Percentiles rank a stretch among this genome's conserved stretches.
Conservation (phyloP, 345 rosid species). For the Crucihimalaya himalaica region DNA sequence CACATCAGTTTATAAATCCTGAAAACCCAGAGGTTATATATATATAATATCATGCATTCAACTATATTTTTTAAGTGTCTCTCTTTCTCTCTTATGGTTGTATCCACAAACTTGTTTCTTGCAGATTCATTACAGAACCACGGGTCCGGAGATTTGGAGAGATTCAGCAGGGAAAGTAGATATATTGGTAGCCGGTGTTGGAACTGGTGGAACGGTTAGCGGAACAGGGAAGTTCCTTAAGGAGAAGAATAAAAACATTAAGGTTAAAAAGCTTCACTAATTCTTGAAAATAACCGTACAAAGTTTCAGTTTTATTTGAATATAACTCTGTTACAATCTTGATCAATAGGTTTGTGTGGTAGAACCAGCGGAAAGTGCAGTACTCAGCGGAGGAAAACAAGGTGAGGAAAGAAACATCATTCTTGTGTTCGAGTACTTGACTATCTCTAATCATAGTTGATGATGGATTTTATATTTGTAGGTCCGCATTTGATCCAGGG, state of each 20-base stretch:
- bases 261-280: conserved; percentile 41
- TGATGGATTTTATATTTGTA: neutral
- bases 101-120: neutral
- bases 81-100: neutral
- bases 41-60: neutral
- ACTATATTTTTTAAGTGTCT: neutral
- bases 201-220: conserved; percentile 66
- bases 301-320: too few species aligned
- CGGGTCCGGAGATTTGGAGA: conserved; percentile 77
- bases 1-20: conserved; percentile 40
- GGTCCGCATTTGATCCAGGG: conserved; percentile 67
- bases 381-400: conserved; percentile 40
- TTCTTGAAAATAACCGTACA: neutral
- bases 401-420: conserved; percentile 19
- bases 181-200: conserved; percentile 53
- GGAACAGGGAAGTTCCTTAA: conserved; percentile 71
- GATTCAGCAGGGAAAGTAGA: conserved; percentile 58
- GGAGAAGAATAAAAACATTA: conserved; percentile 57
- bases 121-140: conserved; percentile 74
- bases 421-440: neutral
- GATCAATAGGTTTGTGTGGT: conserved; percentile 37
- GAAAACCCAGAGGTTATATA: conserved; percentile 64
- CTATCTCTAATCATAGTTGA: neutral
- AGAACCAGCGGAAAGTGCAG: conserved; percentile 43
- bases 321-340: neutral